These are phyloP conservation scores for Daldinia grandis DNA, from an alignment of 495 filamentous ascomycete genomes.

Conservation along the genomic window DNA sequence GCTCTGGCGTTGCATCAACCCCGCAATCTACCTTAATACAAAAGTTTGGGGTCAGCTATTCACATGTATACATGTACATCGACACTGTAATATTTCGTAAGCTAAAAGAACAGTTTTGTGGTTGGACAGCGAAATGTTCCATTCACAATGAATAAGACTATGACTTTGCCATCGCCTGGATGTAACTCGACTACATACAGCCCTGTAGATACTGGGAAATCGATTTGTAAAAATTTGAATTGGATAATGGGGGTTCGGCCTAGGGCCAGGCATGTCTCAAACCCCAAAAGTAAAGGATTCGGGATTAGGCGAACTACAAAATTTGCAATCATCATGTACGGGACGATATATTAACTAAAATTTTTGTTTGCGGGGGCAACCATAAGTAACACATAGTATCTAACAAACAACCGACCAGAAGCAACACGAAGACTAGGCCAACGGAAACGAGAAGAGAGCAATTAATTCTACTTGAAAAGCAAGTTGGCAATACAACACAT, in stretches of 20 bases:
- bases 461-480: neutral
- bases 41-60: slow-evolving; percentile 29
- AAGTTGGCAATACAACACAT: slow-evolving; percentile 2
- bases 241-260: slow-evolving; percentile 18
- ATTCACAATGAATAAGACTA: slow-evolving; percentile 1
- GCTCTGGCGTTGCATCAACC: slow-evolving; percentile 34
- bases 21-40: slow-evolving; percentile 36
- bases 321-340: neutral
- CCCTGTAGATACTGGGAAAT: slow-evolving; percentile 18
- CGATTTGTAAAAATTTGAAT: slow-evolving; percentile 32
- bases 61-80: neutral
- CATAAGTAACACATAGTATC: neutral
- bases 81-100: slow-evolving; percentile 17
- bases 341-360: neutral
- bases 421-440: neutral
- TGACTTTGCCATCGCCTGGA: slow-evolving; percentile 13
- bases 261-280: slow-evolving; percentile 6
- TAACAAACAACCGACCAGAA: neutral
- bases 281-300: slow-evolving; percentile 7
- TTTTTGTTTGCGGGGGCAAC: neutral
- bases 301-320: neutral
- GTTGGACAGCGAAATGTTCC: slow-evolving; percentile 16
- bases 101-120: slow-evolving; percentile 25
- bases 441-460: neutral
- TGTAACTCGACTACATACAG: slow-evolving; percentile 31